Evolutionary conservation across 139 green algal genomes (phyloP).

Genomic region (Edaphochlamys debaryana): DNA sequence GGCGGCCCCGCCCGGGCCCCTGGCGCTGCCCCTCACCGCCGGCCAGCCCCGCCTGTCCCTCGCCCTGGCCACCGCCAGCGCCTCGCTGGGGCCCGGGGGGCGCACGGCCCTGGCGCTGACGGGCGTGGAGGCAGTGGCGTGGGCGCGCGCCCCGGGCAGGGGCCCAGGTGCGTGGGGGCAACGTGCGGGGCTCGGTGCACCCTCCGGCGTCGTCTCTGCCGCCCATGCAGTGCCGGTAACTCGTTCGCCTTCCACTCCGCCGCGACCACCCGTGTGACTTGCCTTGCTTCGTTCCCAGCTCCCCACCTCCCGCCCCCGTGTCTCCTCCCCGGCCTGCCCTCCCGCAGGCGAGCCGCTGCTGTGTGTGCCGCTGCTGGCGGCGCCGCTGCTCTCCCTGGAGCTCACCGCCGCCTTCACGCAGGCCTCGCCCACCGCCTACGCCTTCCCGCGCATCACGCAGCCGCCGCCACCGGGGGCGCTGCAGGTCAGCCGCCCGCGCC

Average conservation of each 20-base stretch:
- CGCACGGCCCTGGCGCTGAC: conserved; percentile 42
- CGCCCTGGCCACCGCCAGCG: conserved; percentile 39
- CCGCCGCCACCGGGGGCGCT: no score
- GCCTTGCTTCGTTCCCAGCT: no score
- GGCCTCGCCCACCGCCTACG: conserved; percentile 64
- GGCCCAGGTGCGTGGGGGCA: conserved; percentile 23
- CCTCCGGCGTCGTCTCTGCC: no score
- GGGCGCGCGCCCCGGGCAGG: conserved; percentile 26
- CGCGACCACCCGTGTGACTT: no score
- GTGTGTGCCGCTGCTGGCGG: conserved; percentile 52
- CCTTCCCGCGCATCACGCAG: conserved; percentile 58
- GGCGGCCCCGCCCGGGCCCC: neutral
- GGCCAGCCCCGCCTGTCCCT: conserved; percentile 47
- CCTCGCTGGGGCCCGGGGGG: conserved; percentile 11
- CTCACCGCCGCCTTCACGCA: conserved; percentile 59
- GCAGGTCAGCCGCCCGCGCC: no score
- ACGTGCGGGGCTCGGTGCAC: no score
- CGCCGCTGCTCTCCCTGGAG: conserved; percentile 41
- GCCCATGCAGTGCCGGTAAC: no score
- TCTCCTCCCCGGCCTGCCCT: no score
- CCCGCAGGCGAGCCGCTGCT: conserved; percentile 57
- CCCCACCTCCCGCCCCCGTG: no score
- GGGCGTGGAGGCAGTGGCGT: conserved; percentile 38
- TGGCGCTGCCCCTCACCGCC: conserved; percentile 10
- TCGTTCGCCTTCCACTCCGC: no score